A percentile compares a stretch with the other conserved stretches of the same genome.
Conservation (phyloP, 768 basidiomycete genomes). For the Postia placenta region DNA sequence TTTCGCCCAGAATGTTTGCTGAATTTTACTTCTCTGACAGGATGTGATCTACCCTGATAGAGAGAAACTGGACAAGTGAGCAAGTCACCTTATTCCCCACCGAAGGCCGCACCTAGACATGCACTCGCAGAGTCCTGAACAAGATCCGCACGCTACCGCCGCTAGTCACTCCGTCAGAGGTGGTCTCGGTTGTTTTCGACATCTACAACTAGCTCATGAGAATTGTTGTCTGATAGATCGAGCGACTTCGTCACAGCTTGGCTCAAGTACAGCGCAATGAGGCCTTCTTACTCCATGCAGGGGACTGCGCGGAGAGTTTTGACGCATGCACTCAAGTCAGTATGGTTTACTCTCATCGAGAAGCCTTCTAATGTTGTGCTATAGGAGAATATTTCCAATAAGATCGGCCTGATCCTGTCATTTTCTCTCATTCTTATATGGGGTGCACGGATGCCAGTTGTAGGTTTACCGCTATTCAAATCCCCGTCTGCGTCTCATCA, state of each 20-base stretch:
- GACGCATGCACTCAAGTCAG: conserved; percentile 82
- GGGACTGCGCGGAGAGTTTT: conserved; percentile 96
- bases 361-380: background rate
- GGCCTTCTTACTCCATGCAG: conserved; percentile 93
- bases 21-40: conserved; percentile 27
- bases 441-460: conserved; percentile 91
- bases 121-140: conserved; percentile 52
- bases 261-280: conserved; percentile 76
- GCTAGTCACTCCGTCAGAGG: conserved; percentile 90
- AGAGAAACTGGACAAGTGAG: conserved; percentile 48
- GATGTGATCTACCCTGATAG: conserved; percentile 68
- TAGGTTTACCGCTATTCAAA: conserved; percentile 24
- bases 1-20: background rate
- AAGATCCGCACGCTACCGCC: conserved; percentile 82
- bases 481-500: background rate
- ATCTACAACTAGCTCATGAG: conserved; percentile 16
- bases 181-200: conserved; percentile 46
- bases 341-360: conserved; percentile 16
- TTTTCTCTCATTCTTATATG: conserved; percentile 94
- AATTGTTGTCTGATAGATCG: conserved; percentile 48
- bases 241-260: conserved; percentile 77
- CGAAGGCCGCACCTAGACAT: too few relatives aligned
- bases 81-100: background rate
- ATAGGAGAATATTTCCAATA: conserved; percentile 81
- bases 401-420: conserved; percentile 87